Evolutionary conservation across 257 asterid genomes (phyloP).

Genomic region (Solanum verrucosum): DNA sequence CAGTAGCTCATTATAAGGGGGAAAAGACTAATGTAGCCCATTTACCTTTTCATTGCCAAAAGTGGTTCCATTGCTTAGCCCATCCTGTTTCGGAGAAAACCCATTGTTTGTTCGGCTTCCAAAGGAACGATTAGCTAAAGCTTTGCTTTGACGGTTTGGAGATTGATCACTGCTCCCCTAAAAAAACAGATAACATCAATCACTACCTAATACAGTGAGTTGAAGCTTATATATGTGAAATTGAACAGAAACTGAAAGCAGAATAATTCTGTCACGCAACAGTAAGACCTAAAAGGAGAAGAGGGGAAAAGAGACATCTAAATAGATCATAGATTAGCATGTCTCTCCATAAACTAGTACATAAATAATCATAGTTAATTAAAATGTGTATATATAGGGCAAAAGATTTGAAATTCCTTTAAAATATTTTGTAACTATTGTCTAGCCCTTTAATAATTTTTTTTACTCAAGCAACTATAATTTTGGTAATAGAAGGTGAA

Average conservation of each 20-base stretch:
- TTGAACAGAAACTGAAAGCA: neutral
- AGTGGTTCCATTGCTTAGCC: conserved; percentile 49
- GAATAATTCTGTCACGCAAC: neutral
- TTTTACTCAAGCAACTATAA: neutral
- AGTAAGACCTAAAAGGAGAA: neutral
- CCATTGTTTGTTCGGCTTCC: conserved; percentile 64
- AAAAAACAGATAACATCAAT: conserved; percentile 14
- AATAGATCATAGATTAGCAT: neutral
- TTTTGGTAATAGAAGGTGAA: neutral
- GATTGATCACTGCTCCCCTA: conserved; percentile 80
- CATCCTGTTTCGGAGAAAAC: conserved; percentile 36
- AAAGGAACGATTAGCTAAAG: conserved; percentile 31
- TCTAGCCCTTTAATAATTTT: neutral
- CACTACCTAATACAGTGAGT: neutral
- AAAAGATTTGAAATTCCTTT: neutral
- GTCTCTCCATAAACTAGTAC: too few species aligned
- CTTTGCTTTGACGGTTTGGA: conserved; percentile 50
- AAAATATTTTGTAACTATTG: neutral
- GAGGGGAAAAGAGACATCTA: neutral
- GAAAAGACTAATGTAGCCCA: neutral
- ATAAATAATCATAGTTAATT: too few species aligned
- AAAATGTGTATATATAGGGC: neutral
- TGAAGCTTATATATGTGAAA: neutral
- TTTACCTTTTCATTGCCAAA: conserved; percentile 51
- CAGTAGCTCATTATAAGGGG: neutral